These are phyloP conservation scores for Fraxinus dipetala DNA, from an alignment of 305 asterid species.

Conservation along the genomic window DNA sequence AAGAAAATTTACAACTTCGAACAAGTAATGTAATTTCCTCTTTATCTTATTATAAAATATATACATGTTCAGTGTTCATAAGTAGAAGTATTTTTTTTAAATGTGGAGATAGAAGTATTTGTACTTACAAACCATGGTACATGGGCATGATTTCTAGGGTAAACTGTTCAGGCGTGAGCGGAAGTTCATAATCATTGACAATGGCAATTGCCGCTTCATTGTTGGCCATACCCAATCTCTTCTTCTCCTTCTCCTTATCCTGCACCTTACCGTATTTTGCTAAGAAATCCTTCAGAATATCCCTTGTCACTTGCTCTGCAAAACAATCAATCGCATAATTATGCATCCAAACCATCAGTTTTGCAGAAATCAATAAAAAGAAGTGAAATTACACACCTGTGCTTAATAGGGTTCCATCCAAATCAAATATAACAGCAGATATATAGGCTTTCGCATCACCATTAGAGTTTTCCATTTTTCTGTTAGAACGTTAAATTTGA, in stretches of 20 bases:
- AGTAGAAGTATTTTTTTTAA: not conserved
- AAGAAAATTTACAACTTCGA: not conserved
- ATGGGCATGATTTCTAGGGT: conserved; percentile 55
- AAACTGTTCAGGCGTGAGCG: conserved; percentile 67
- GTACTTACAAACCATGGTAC: conserved; percentile 68
- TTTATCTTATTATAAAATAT: not conserved
- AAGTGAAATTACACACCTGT: conserved; percentile 44
- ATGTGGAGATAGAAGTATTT: not conserved
- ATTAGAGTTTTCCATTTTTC: conserved; percentile 30
- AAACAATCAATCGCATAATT: not conserved
- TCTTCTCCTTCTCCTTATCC: conserved; percentile 72
- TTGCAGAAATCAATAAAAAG: not conserved
- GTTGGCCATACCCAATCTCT: conserved; percentile 60
- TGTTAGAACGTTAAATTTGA: not conserved
- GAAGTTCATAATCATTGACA: conserved; percentile 66
- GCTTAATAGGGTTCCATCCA: conserved; percentile 87
- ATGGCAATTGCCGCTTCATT: conserved; percentile 45
- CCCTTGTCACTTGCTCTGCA: conserved; percentile 70
- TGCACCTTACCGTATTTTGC: conserved; percentile 64
- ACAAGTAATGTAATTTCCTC: not conserved
- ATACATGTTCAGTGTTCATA: not conserved
- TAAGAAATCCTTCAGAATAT: conserved; percentile 57
- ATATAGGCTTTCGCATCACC: conserved; percentile 23
- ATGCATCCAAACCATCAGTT: not conserved
- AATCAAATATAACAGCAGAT: conserved; percentile 77